phyloP scores from a whole-genome alignment of 441 rosid species.

The Syzygium syzygioides region DNA sequence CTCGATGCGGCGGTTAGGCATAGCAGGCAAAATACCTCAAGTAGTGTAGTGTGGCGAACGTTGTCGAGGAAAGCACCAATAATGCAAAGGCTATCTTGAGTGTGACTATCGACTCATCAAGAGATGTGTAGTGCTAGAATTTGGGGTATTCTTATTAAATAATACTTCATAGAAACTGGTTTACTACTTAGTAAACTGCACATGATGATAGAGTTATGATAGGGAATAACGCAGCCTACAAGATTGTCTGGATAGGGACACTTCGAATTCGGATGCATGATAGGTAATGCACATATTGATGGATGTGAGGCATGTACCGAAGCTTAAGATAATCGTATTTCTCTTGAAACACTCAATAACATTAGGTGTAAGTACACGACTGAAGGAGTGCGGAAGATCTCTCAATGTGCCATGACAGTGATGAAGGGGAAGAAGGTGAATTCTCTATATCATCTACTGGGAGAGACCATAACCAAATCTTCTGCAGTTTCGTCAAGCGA shows the following conservation, averaged over 20 bases:
- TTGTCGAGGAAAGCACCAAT: too few species aligned
- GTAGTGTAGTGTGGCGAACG: too few species aligned
- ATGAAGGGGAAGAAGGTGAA: not conserved
- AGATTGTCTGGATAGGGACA: accelerated
- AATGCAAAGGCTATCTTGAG: too few species aligned
- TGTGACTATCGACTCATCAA: too few species aligned
- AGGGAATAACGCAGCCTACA: not conserved
- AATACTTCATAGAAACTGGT: not conserved
- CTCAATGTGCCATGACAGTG: not conserved
- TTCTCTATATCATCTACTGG: not conserved
- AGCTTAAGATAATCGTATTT: too few species aligned
- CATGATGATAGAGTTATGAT: not conserved
- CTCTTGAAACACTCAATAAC: not conserved
- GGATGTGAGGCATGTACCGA: too few species aligned
- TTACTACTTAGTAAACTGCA: accelerated
- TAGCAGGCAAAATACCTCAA: not conserved
- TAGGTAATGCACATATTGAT: not conserved
- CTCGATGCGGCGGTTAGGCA: too few species aligned
- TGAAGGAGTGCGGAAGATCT: not conserved
- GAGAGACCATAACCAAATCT: not conserved
- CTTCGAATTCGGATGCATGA: accelerated
- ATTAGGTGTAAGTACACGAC: accelerated
- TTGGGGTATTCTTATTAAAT: too few species aligned
- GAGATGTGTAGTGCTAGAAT: too few species aligned
- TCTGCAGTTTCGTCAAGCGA: accelerated